Evolutionary conservation across 306 rosid genomes (phyloP), one percentile per base, ranked within the genome.

Genomic region (Mimosa pudica): DNA sequence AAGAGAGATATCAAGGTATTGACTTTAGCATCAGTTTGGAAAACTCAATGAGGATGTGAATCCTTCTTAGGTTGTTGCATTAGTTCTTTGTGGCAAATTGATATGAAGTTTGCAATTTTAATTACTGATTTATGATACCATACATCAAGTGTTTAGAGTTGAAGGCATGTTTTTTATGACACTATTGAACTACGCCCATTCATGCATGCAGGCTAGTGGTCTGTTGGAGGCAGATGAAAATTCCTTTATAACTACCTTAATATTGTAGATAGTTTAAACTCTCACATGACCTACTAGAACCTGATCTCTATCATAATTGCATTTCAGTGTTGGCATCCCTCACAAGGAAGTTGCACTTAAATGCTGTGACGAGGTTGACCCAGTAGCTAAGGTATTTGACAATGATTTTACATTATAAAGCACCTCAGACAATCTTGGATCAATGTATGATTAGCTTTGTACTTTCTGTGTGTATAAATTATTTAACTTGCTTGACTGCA

Each of bases 281-380:
- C 30, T 24, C 60, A 57, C 10, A 60, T 20, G 58, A 41, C 49
- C 69, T n/a, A 30, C 33, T 63, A 52, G 70, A 75, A 57, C 62
- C 82, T 83, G 84, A 84, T 76, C 64, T 49, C 73, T 61, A 49
- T 77, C 79, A 73, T 75, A 51, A 79, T 82, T 78, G 62, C 63
- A 81, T 82, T 24, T 58, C 93, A 95, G 98, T 71, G 82, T 87
- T 69, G 85, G 92, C 58, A 91, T 90, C 86, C 98, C 98, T 45
- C 92, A 95, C 90, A 95, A 92, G 88, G 98, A 95, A 82, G 85
- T 86, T 3, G 92, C 97, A 70, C 79, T 92, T 38, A 81, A 82
- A 82, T 91, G 88, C 71, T 95, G 97, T 77, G 98, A 95, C 17
- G 98, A 92, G 84, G 96, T 95, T 51, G 97, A 92, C 86, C 97